These are phyloP conservation scores for Effrenium voratum DNA, from an alignment of 73 alveolate species.

Conservation along the genomic window DNA sequence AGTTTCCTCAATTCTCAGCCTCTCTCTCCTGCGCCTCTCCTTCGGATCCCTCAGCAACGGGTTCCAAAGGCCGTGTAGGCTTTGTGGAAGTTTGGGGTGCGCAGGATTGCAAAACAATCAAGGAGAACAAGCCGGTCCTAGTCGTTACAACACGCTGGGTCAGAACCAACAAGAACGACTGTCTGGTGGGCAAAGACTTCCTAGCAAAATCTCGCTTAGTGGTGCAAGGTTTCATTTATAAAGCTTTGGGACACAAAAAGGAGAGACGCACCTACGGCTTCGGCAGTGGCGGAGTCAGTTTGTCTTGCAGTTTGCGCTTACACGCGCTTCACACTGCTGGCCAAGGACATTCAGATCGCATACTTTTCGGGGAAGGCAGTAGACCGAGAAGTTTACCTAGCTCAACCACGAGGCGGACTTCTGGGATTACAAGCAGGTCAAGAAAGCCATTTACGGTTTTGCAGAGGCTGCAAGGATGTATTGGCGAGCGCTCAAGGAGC, in stretches of 20 bases:
- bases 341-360: constrained; percentile 13
- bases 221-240: neutral
- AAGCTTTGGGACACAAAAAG: neutral
- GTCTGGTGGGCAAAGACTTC: neutral
- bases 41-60: no score
- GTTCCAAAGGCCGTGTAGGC: no score
- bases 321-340: neutral
- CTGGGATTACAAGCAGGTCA: neutral
- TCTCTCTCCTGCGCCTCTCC: no score
- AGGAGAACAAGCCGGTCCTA: neutral
- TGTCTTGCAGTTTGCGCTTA: neutral
- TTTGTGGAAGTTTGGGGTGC: no score
- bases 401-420: neutral
- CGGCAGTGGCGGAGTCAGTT: neutral
- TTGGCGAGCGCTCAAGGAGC: neutral
- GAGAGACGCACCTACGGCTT: neutral
- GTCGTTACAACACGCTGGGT: neutral
- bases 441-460: neutral
- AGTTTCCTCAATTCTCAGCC: no score
- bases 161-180: neutral
- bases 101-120: neutral
- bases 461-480: neutral
- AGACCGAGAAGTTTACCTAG: neutral
- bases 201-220: neutral
- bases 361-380: neutral